Conservation (phyloP, 257 asterid genomes). For the Forsythia suspensa region DNA sequence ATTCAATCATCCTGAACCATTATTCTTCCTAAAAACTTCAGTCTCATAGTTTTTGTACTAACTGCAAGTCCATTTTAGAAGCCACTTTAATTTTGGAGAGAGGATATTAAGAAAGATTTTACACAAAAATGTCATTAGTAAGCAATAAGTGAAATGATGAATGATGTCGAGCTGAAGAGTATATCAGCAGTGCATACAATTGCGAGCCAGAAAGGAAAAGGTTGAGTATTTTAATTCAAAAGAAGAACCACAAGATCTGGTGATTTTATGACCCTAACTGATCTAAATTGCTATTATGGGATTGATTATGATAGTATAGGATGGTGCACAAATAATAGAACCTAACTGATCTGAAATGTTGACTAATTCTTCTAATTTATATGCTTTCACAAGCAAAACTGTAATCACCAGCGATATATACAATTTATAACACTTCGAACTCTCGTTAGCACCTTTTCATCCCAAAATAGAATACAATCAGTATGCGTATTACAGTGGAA, state of each 20-base stretch:
- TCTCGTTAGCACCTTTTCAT: background rate
- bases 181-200: background rate
- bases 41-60: background rate
- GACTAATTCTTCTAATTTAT: background rate
- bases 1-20: background rate
- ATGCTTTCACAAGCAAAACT: background rate
- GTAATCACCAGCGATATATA: slow-evolving; percentile 1
- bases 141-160: background rate
- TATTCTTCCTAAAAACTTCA: background rate
- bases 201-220: background rate
- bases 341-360: background rate
- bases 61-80: background rate
- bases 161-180: background rate
- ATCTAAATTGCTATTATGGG: background rate
- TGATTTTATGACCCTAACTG: background rate
- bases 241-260: background rate
- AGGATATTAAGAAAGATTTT: background rate
- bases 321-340: background rate
- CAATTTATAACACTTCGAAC: background rate
- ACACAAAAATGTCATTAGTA: background rate
- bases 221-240: background rate
- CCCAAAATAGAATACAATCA: background rate
- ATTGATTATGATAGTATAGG: background rate
- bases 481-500: background rate
- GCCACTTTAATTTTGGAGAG: background rate